Evolutionary conservation across 108 stramenopile genomes (phyloP).

Genomic region (Pseudonitzschia pungens): DNA sequence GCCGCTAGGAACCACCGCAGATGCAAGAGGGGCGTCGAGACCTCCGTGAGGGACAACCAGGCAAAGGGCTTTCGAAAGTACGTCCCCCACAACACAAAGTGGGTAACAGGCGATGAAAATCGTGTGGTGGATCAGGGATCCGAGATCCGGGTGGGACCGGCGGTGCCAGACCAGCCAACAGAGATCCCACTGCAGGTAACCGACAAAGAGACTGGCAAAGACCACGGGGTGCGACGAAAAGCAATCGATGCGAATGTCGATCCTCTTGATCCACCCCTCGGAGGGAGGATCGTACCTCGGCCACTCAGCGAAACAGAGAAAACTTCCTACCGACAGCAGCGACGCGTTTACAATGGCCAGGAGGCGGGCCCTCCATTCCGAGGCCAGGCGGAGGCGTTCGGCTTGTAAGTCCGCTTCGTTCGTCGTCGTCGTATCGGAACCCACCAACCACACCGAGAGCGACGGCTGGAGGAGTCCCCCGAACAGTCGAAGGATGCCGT

Average conservation of each 20-base stretch:
- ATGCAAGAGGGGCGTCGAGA: constrained; percentile 28
- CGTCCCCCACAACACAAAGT: constrained; percentile 9
- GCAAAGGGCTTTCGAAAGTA: constrained; percentile 26
- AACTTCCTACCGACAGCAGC: constrained; percentile 1
- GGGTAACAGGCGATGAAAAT: constrained; percentile 21
- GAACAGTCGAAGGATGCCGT: neutral
- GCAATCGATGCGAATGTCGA: neutral
- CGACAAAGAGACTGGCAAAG: constrained; percentile 24
- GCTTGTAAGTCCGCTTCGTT: neutral
- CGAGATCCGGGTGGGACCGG: neutral
- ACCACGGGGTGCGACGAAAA: neutral
- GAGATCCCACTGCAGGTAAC: constrained; percentile 22
- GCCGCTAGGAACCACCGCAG: constrained; percentile 18
- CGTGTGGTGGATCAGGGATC: constrained; percentile 16
- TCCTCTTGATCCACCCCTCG: constrained; percentile 15
- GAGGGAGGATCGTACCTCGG: neutral
- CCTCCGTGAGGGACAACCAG: constrained; percentile 19
- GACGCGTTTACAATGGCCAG: constrained; percentile 16
- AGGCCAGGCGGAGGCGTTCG: neutral
- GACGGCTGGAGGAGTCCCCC: neutral
- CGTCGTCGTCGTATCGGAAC: neutral
- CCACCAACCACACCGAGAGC: neutral
- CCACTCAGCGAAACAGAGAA: constrained; percentile 28
- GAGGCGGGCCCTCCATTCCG: constrained; percentile 25
- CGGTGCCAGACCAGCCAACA: constrained; percentile 24